Evolutionary conservation across 2,329 filamentous ascomycete genomes (phyloP).

Genomic region (Chrysoporthe puriensis): DNA sequence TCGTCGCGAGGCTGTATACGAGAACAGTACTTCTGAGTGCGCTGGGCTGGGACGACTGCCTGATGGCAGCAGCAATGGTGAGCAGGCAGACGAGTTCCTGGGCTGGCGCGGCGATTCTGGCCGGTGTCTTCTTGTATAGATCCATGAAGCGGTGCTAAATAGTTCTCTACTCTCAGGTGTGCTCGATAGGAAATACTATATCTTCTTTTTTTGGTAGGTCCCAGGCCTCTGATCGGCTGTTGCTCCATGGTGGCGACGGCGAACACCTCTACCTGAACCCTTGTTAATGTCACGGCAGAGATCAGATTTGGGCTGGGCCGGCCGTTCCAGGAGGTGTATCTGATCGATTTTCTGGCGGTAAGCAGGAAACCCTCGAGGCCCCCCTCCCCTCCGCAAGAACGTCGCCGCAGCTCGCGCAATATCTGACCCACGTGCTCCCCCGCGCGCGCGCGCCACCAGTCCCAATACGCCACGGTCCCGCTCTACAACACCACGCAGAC

Average conservation of each 20-base stretch:
- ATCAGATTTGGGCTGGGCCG: constrained; percentile 32
- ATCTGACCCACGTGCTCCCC: too few species aligned
- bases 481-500: constrained; percentile 34
- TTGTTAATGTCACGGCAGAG: constrained; percentile 21
- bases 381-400: neutral
- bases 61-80: constrained; percentile 31
- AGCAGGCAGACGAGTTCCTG: constrained; percentile 1
- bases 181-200: constrained; percentile 30
- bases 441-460: too few species aligned
- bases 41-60: constrained; percentile 31
- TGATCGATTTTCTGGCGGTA: constrained; percentile 25
- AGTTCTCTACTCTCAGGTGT: constrained; percentile 17
- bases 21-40: constrained; percentile 30
- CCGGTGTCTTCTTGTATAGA: neutral
- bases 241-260: neutral
- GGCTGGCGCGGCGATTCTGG: neutral
- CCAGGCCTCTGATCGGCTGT: neutral
- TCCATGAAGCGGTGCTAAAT: constrained; percentile 2
- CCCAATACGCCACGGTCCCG: constrained; percentile 33
- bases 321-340: constrained; percentile 10
- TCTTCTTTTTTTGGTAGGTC: constrained; percentile 30
- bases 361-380: constrained; percentile 5
- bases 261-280: neutral
- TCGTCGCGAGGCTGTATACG: constrained; percentile 30
- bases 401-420: neutral